phyloP scores from a whole-genome alignment of 768 basidiomycete genomes.

The Xerocomus potaroensis region DNA sequence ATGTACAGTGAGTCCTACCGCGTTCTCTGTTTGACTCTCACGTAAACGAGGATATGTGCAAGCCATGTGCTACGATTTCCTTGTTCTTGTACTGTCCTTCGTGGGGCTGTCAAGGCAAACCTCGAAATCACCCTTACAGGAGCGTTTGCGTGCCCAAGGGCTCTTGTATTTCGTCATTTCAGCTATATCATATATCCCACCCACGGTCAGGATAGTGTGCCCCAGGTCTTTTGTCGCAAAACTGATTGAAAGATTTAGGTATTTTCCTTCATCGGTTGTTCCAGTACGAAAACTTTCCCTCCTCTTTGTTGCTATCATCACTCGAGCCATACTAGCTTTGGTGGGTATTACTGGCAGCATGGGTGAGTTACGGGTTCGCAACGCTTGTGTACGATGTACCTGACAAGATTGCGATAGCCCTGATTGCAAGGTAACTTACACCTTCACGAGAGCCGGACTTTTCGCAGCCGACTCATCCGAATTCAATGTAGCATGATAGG shows the following conservation, averaged over 20 bases:
- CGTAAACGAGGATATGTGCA: not conserved
- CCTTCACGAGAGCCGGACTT: not conserved
- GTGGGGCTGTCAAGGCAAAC: conserved; percentile 11
- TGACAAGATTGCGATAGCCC: conserved; percentile 5
- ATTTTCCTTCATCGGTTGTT: conserved; percentile 7
- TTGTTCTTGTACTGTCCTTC: conserved; percentile 15
- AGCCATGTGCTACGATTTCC: conserved; percentile 21
- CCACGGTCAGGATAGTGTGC: conserved; percentile 10
- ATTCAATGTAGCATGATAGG: conserved; percentile 10
- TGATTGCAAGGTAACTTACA: conserved; percentile 10
- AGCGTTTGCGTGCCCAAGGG: conserved; percentile 14
- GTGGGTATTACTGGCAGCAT: conserved; percentile 1
- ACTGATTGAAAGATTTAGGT: conserved; percentile 2
- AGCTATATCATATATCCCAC: conserved; percentile 7
- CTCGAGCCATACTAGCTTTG: conserved; percentile 4
- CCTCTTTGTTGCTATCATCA: not conserved
- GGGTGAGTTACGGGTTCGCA: conserved; percentile 2
- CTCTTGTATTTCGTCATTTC: conserved; percentile 16
- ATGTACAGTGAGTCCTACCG: conserved; percentile 14
- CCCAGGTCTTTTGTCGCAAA: not conserved
- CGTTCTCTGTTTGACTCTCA: not conserved
- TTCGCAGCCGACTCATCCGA: not conserved
- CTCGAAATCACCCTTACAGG: conserved; percentile 8
- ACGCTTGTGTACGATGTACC: not conserved
- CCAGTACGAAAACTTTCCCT: conserved; percentile 2